A percentile compares a stretch with the other conserved stretches of the same genome.
phyloP scores from a whole-genome alignment of 1,139 yeast species.

The Blastobotrys persicus region DNA sequence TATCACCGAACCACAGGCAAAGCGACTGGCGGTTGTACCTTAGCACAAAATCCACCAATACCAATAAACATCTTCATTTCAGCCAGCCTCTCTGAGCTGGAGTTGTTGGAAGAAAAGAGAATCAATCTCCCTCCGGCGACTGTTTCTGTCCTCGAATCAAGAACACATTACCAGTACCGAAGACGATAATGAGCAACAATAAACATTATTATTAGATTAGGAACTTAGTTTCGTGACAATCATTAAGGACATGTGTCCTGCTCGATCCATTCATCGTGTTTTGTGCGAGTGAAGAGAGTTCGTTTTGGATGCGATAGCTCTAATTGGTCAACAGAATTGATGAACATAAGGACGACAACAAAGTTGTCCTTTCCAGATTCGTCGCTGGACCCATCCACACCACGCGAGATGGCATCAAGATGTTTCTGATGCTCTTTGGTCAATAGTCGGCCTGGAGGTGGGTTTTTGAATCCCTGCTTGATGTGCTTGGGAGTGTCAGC shows the following conservation, averaged over 20 bases:
- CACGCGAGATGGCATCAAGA: constrained; percentile 70
- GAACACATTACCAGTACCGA: background rate
- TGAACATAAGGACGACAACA: constrained; percentile 65
- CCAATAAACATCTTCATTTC: no score
- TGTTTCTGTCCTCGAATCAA: no score
- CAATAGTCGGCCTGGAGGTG: constrained; percentile 61
- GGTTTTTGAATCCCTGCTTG: constrained; percentile 67
- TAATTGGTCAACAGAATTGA: constrained; percentile 69
- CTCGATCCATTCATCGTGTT: constrained; percentile 69
- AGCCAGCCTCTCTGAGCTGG: no score
- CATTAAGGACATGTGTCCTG: constrained; percentile 69
- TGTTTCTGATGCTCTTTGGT: constrained; percentile 55
- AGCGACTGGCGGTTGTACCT: no score
- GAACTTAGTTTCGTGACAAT: background rate
- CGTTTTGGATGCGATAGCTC: constrained; percentile 48
- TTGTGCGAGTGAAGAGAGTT: constrained; percentile 40
- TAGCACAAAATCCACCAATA: no score
- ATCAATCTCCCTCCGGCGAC: no score
- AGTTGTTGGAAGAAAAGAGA: no score
- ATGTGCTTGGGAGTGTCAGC: constrained; percentile 51
- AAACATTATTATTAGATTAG: background rate
- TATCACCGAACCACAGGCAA: no score
- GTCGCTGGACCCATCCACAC: constrained; percentile 79
- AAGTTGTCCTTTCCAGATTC: constrained; percentile 68
- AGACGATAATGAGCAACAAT: background rate